Percentiles rank a stretch among this genome's conserved stretches.
Evolutionary conservation across 225 moss, liverwort and hornwort genomes (phyloP).

Genomic region (Antitrichia curtipendula): DNA sequence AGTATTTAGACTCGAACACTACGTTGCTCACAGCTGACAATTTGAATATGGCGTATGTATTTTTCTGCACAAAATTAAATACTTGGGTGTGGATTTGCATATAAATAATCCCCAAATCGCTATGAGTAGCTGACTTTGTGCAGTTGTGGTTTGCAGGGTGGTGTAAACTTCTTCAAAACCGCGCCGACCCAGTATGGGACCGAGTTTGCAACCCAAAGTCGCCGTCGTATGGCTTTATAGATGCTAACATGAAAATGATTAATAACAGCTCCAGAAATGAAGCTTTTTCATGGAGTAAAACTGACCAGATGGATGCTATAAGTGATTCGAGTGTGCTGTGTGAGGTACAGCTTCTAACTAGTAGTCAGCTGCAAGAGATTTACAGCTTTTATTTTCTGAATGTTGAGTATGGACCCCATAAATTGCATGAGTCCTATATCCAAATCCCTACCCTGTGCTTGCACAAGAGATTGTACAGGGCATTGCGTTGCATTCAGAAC

Average conservation of each 20-base stretch:
- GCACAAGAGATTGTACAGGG: background rate
- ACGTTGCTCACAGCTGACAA: background rate
- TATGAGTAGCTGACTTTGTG: background rate
- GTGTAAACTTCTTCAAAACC: conserved; percentile 43
- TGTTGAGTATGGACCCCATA: background rate
- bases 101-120: background rate
- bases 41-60: background rate
- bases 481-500: background rate
- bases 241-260: conserved; percentile 20
- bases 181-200: conserved; percentile 54
- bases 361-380: background rate
- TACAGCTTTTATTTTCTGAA: background rate
- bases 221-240: conserved; percentile 44
- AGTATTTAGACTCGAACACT: background rate
- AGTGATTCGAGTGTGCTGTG: conserved; percentile 66
- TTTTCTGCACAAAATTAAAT: background rate
- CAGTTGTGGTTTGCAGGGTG: conserved; percentile 41
- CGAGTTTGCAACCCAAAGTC: conserved; percentile 72
- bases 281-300: background rate
- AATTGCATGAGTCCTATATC: background rate
- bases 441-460: background rate
- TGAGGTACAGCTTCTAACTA: conserved; percentile 36
- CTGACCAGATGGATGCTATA: background rate
- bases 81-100: background rate
- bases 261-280: conserved; percentile 12